Evolutionary conservation across 192 early-diverging fungal species (phyloP).

Genomic region (Umbelopsis vinacea): DNA sequence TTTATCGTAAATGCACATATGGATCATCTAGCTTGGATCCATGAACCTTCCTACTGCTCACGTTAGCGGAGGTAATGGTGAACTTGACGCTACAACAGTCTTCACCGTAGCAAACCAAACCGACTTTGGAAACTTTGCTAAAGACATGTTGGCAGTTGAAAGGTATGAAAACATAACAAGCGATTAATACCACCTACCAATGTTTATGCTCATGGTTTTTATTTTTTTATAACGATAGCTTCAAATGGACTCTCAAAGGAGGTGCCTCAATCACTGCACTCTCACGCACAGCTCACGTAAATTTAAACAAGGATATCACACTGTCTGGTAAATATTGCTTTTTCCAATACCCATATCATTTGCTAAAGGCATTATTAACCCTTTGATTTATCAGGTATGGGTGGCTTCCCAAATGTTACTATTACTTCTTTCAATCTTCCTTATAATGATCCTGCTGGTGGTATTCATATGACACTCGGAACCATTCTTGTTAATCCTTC

Average conservation of each 20-base stretch:
- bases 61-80: conserved; percentile 50
- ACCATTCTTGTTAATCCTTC: conserved; percentile 59
- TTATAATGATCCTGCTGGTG: conserved; percentile 55
- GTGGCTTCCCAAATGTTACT: conserved; percentile 53
- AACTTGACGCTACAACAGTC: conserved; percentile 31
- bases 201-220: background rate
- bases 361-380: background rate
- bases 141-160: conserved; percentile 51
- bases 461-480: conserved; percentile 57
- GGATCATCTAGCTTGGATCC: conserved; percentile 36
- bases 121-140: conserved; percentile 51
- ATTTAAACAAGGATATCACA: conserved; percentile 30
- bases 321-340: background rate
- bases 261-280: conserved; percentile 35
- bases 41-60: conserved; percentile 40
- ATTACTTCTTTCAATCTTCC: conserved; percentile 59
- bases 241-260: conserved; percentile 36
- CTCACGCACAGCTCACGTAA: conserved; percentile 30
- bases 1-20: background rate
- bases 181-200: too few relatives aligned
- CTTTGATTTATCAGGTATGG: conserved; percentile 46
- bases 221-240: background rate
- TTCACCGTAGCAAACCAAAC: conserved; percentile 45
- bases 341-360: background rate
- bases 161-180: background rate